Conservation (phyloP, 2,329 filamentous ascomycete species). For the Fusarium illudens region DNA sequence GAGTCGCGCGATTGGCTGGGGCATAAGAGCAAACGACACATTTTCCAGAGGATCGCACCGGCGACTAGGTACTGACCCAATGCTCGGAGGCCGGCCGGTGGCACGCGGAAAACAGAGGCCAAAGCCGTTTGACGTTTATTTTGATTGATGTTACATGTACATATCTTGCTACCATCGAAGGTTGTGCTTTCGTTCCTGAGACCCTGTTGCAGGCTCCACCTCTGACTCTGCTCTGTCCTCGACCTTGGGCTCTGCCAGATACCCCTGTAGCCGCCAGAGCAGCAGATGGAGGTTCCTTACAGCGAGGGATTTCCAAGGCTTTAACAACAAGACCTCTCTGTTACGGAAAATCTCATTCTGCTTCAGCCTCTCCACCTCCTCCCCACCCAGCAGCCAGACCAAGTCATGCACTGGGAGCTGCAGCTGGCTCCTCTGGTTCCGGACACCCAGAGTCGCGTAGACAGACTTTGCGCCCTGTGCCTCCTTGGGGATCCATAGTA, state of each 20-base stretch:
- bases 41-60: too few relatives aligned
- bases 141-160: not conserved
- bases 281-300: constrained; percentile 57
- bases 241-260: constrained; percentile 46
- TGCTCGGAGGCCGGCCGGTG: constrained; percentile 5
- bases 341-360: constrained; percentile 48
- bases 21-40: too few relatives aligned
- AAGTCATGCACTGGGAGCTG: constrained; percentile 64
- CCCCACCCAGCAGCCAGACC: constrained; percentile 57
- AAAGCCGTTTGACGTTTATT: not conserved
- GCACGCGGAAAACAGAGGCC: not conserved
- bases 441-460: constrained; percentile 57
- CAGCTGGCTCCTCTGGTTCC: constrained; percentile 38
- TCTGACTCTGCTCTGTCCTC: not conserved
- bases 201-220: not conserved
- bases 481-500: constrained; percentile 53
- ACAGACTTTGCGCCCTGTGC: constrained; percentile 42
- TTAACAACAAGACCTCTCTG: constrained; percentile 55
- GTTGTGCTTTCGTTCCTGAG: not conserved
- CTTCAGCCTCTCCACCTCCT: constrained; percentile 53
- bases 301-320: constrained; percentile 47
- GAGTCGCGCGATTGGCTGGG: too few relatives aligned
- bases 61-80: constrained; percentile 14
- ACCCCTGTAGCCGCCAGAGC: constrained; percentile 69
- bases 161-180: not conserved